Conservation (phyloP, 352 stramenopile species). For the Phytophthora tubulina region DNA sequence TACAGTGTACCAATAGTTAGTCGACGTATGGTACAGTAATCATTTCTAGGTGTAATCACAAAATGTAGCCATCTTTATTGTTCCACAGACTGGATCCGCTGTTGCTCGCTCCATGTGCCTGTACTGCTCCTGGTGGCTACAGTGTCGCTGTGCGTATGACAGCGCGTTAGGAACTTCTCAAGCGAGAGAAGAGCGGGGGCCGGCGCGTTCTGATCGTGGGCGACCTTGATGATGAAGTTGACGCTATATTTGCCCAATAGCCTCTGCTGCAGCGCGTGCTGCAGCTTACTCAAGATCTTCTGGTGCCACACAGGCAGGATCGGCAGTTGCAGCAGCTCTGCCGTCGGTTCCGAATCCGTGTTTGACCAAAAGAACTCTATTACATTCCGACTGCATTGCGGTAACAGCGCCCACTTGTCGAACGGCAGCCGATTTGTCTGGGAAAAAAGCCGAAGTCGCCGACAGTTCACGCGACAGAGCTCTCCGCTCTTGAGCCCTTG, state of each 20-base stretch:
- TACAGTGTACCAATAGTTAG: slow-evolving; percentile 20
- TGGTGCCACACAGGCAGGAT: slow-evolving; percentile 56
- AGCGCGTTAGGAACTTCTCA: slow-evolving; percentile 60
- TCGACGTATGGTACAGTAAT: neutral
- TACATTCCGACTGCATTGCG: slow-evolving; percentile 37
- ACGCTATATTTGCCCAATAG: slow-evolving; percentile 69
- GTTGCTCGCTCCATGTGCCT: neutral
- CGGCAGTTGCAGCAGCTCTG: neutral
- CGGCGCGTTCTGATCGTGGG: slow-evolving; percentile 53
- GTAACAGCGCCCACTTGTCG: slow-evolving; percentile 57
- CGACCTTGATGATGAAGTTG: slow-evolving; percentile 50
- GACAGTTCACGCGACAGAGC: slow-evolving; percentile 50
- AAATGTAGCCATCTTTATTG: slow-evolving; percentile 14
- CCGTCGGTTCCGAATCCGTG: neutral
- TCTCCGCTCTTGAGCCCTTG: slow-evolving; percentile 41
- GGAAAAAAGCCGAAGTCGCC: slow-evolving; percentile 66
- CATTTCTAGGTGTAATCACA: slow-evolving; percentile 7
- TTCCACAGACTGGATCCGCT: neutral
- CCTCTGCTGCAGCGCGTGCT: slow-evolving; percentile 59
- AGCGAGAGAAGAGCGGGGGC: slow-evolving; percentile 43
- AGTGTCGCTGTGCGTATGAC: slow-evolving; percentile 14
- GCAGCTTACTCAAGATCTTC: slow-evolving; percentile 52
- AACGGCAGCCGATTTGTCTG: slow-evolving; percentile 56
- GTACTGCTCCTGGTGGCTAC: slow-evolving; percentile 1
- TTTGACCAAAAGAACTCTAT: slow-evolving; percentile 58